Conservation (phyloP, 2,329 filamentous ascomycete genomes). For the Herpotrichia juniperi region DNA sequence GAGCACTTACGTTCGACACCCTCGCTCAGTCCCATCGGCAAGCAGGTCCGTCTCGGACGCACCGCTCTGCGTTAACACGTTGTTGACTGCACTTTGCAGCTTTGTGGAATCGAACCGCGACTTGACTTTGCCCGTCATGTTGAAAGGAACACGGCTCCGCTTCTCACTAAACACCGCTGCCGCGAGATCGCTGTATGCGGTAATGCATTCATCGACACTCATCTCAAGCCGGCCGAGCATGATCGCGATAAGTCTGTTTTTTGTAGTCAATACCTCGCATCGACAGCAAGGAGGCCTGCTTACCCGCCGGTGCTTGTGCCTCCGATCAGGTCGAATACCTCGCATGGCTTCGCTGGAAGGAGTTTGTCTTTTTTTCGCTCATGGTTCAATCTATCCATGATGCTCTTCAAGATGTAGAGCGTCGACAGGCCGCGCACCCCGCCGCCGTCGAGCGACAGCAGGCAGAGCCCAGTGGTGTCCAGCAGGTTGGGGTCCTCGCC, state of each 20-base stretch:
- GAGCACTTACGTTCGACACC: slow-evolving; percentile 10
- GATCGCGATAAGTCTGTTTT: slow-evolving; percentile 11
- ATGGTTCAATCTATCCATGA: slow-evolving; percentile 19
- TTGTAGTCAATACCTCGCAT: not conserved
- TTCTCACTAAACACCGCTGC: slow-evolving; percentile 4
- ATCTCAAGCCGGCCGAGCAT: slow-evolving; percentile 14
- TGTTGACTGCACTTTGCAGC: slow-evolving; percentile 6
- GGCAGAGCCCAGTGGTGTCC: slow-evolving; percentile 19
- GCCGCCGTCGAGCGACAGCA: slow-evolving; percentile 28
- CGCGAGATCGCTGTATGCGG: slow-evolving; percentile 7
- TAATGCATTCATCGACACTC: slow-evolving; percentile 11
- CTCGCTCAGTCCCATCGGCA: slow-evolving; percentile 6
- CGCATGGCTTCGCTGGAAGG: slow-evolving; percentile 20
- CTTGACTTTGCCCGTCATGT: slow-evolving; percentile 4
- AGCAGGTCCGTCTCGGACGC: slow-evolving; percentile 1
- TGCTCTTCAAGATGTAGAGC: slow-evolving; percentile 21
- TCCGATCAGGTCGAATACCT: slow-evolving; percentile 24
- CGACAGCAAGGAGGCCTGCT: not conserved
- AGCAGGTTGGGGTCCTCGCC: slow-evolving; percentile 12
- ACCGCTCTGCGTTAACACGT: slow-evolving; percentile 6
- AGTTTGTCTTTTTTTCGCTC: slow-evolving; percentile 8
- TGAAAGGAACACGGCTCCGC: not conserved
- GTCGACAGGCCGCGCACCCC: slow-evolving; percentile 24
- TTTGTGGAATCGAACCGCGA: slow-evolving; percentile 8
- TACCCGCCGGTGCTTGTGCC: slow-evolving; percentile 19